phyloP scores from a whole-genome alignment of 164 flowering plant genomes.

The Sedum album region DNA sequence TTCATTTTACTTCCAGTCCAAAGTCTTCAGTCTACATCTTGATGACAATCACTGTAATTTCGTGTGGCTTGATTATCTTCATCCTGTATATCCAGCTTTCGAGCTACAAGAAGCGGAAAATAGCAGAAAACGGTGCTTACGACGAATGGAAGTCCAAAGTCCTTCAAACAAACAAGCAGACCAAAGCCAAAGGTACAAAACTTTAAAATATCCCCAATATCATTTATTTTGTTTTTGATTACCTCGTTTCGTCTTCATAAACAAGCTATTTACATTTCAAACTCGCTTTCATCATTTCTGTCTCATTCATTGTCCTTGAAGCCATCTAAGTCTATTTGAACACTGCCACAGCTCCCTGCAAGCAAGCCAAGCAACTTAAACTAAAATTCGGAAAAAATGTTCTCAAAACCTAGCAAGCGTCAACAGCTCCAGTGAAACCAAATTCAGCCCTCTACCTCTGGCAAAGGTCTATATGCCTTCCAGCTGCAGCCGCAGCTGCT shows the following conservation, averaged over 20 bases:
- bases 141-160: conserved; percentile 81
- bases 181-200: conserved; percentile 26
- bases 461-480: not conserved
- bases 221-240: too few relatives aligned
- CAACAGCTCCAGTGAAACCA: not conserved
- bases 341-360: not conserved
- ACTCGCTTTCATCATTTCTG: not conserved
- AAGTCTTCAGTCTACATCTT: not conserved
- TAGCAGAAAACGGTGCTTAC: conserved; percentile 41
- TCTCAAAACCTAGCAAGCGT: not conserved
- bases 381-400: not conserved
- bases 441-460: not conserved
- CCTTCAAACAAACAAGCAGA: conserved; percentile 42
- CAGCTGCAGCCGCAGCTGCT: not conserved
- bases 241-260: not conserved
- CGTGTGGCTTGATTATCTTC: not conserved
- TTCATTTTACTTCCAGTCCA: not conserved
- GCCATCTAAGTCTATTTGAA: not conserved
- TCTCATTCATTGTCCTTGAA: not conserved
- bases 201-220: not conserved
- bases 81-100: conserved; percentile 41
- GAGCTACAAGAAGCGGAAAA: conserved; percentile 56
- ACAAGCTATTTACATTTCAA: not conserved
- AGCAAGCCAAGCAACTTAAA: not conserved
- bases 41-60: not conserved